phyloP scores from a whole-genome alignment of 768 basidiomycete species.

The Amanita muscaria region DNA sequence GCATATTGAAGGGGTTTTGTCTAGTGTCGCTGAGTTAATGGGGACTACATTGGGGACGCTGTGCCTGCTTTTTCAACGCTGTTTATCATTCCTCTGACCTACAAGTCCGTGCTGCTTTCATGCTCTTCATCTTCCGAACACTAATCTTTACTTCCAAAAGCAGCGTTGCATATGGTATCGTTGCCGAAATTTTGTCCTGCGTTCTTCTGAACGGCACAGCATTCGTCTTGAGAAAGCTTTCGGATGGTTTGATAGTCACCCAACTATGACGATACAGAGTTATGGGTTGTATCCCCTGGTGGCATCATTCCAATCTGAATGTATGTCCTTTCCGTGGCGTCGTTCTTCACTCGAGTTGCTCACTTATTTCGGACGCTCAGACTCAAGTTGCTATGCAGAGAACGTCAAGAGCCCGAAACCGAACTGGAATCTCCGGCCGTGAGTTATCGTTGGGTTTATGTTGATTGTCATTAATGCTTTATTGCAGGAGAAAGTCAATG shows the following conservation, averaged over 20 bases:
- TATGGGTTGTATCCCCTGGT: constrained; percentile 66
- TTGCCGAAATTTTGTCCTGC: constrained; percentile 67
- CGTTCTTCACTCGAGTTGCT: constrained; percentile 71
- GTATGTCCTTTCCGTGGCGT: constrained; percentile 55
- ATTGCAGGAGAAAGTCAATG: too few species aligned
- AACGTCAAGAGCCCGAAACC: neutral
- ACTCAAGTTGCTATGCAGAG: constrained; percentile 1
- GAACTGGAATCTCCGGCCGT: too few species aligned
- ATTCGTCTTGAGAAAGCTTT: constrained; percentile 42
- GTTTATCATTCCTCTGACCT: constrained; percentile 69
- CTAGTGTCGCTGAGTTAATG: constrained; percentile 74
- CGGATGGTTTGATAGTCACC: constrained; percentile 54
- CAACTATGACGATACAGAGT: constrained; percentile 54
- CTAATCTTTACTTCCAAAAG: neutral
- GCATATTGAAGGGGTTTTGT: neutral
- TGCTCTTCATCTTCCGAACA: neutral
- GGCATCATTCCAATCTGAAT: constrained; percentile 52
- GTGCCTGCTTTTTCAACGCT: constrained; percentile 81
- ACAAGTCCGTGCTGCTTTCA: constrained; percentile 66
- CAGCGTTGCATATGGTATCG: constrained; percentile 86
- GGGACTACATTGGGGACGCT: constrained; percentile 80
- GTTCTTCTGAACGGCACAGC: constrained; percentile 66
- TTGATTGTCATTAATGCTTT: too few species aligned
- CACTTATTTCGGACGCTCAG: neutral
- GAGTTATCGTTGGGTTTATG: too few species aligned